phyloP scores from a whole-genome alignment of 2,329 filamentous ascomycete genomes.

The Ophiostoma montium region DNA sequence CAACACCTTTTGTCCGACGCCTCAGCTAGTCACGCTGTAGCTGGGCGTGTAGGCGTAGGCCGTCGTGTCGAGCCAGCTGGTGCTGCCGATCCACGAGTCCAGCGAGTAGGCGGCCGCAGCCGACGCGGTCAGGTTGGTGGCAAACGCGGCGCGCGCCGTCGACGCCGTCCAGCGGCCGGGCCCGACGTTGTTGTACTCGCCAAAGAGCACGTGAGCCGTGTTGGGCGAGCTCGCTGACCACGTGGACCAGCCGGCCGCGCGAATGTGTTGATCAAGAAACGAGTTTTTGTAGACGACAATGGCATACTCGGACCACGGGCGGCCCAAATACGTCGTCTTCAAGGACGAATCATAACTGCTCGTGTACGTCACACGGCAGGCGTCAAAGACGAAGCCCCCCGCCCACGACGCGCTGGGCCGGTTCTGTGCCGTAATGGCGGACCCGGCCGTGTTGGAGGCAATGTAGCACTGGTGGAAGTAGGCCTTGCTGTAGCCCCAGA shows the following conservation, averaged over 20 bases:
- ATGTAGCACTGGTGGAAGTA: slow-evolving; percentile 23
- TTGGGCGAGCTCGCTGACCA: slow-evolving; percentile 22
- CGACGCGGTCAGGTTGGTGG: slow-evolving; percentile 16
- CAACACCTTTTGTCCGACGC: no score
- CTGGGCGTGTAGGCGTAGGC: no score
- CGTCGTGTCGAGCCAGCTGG: slow-evolving; percentile 17
- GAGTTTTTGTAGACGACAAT: slow-evolving; percentile 35
- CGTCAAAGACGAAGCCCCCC: slow-evolving; percentile 15
- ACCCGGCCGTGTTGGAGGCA: slow-evolving; percentile 21
- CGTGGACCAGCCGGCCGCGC: slow-evolving; percentile 40
- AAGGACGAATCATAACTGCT: slow-evolving; percentile 25
- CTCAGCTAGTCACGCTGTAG: no score
- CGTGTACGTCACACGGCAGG: slow-evolving; percentile 33
- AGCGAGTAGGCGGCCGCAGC: slow-evolving; percentile 15
- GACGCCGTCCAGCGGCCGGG: slow-evolving; percentile 13
- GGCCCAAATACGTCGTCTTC: slow-evolving; percentile 32
- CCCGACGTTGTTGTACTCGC: not conserved
- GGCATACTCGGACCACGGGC: slow-evolving; percentile 32
- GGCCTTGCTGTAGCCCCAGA: slow-evolving; percentile 9
- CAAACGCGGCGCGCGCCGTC: slow-evolving; percentile 15
- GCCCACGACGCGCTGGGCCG: slow-evolving; percentile 17
- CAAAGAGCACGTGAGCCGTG: slow-evolving; percentile 20
- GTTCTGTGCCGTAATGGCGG: slow-evolving; percentile 22
- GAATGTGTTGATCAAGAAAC: slow-evolving; percentile 38
- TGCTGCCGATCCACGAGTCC: slow-evolving; percentile 15